A percentile compares a stretch with the other conserved stretches of the same genome.
Evolutionary conservation across 257 asterid genomes (phyloP).

Genomic region (Ilex asprella): DNA sequence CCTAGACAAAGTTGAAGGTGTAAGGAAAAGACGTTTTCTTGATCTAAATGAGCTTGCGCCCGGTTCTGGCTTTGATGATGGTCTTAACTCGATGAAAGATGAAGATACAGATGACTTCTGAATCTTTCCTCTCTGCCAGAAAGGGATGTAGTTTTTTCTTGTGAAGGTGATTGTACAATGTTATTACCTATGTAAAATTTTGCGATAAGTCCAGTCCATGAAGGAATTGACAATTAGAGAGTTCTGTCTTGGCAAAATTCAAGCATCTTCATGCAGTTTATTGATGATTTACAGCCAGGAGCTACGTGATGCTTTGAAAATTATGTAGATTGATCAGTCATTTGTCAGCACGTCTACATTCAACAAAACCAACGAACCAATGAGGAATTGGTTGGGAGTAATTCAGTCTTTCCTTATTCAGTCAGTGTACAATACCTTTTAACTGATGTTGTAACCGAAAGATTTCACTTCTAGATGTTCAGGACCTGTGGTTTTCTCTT

Average conservation of each 20-base stretch:
- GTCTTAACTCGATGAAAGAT: constrained; percentile 46
- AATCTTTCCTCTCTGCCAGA: constrained; percentile 10
- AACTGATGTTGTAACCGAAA: constrained; percentile 41
- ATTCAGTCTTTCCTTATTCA: constrained; percentile 29
- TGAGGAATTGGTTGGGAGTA: constrained; percentile 23
- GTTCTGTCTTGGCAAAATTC: constrained; percentile 35
- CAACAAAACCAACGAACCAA: constrained; percentile 28
- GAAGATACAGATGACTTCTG: constrained; percentile 41
- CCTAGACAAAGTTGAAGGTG: constrained; percentile 40
- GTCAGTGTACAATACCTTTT: constrained; percentile 39
- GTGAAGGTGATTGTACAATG: constrained; percentile 44
- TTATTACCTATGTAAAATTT: constrained; percentile 18
- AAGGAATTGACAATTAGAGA: constrained; percentile 32
- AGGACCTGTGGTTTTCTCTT: background rate
- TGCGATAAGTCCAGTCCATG: constrained; percentile 25
- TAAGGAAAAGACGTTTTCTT: constrained; percentile 56
- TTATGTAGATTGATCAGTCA: constrained; percentile 48
- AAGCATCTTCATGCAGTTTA: constrained; percentile 33
- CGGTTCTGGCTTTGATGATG: constrained; percentile 76
- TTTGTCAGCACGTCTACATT: constrained; percentile 36
- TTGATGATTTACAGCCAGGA: constrained; percentile 40
- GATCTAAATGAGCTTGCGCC: constrained; percentile 92
- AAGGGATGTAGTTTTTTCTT: constrained; percentile 19
- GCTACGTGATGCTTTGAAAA: constrained; percentile 30
- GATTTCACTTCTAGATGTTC: constrained; percentile 17